These are phyloP conservation scores for Plasmodium chabaudi DNA, from an alignment of 169 alveolate species.

Conservation along the genomic window DNA sequence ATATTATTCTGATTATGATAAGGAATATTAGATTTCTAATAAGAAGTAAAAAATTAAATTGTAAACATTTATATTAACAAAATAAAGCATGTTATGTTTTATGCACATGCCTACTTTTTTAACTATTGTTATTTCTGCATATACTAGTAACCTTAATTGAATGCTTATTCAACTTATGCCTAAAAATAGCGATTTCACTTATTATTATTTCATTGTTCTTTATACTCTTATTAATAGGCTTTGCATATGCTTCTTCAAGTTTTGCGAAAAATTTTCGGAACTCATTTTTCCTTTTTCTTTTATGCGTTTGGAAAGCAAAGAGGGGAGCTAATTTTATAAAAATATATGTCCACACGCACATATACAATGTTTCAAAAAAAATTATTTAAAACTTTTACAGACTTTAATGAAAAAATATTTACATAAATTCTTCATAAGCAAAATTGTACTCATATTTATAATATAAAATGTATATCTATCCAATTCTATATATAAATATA, in stretches of 20 bases:
- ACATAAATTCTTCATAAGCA: too few relatives aligned
- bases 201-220: neutral
- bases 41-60: neutral
- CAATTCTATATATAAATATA: too few relatives aligned
- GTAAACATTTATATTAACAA: too few relatives aligned
- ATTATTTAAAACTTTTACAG: too few relatives aligned
- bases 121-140: too few relatives aligned
- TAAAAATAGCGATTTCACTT: neutral
- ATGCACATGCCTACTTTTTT: too few relatives aligned
- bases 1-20: constrained; percentile 66
- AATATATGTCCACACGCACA: neutral
- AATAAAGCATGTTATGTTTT: too few relatives aligned
- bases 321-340: too few relatives aligned
- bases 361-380: neutral
- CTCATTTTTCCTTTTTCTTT: constrained; percentile 48
- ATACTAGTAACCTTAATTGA: too few relatives aligned
- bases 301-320: constrained; percentile 2
- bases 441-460: too few relatives aligned
- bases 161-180: neutral
- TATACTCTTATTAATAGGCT: constrained; percentile 63
- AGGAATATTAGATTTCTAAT: constrained; percentile 67
- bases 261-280: constrained; percentile 36
- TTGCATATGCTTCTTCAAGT: constrained; percentile 78
- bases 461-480: too few relatives aligned
- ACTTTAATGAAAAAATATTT: too few relatives aligned